Evolutionary conservation across 805 yeast genomes (phyloP).

Genomic region (Starmerella stigmatis): DNA sequence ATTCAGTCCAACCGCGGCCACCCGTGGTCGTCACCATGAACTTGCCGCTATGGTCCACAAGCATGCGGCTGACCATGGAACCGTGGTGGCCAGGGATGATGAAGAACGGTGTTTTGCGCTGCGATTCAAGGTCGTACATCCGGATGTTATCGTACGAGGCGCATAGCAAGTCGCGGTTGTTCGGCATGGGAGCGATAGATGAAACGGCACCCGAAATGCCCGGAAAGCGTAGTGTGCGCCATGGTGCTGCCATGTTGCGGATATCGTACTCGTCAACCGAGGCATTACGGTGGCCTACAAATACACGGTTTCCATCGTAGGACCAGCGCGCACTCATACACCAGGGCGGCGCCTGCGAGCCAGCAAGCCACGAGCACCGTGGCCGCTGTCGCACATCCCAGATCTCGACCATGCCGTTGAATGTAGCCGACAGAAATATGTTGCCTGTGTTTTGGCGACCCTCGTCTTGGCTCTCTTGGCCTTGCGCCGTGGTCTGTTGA

Average conservation of each 20-base stretch:
- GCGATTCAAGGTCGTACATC: slow-evolving; percentile 56
- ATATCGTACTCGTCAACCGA: slow-evolving; percentile 51
- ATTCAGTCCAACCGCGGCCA: slow-evolving; percentile 89
- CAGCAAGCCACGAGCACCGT: slow-evolving; percentile 43
- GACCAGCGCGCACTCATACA: slow-evolving; percentile 81
- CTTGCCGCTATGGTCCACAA: slow-evolving; percentile 77
- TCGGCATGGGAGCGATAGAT: slow-evolving; percentile 68
- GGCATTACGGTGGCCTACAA: slow-evolving; percentile 82
- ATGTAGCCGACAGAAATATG: slow-evolving; percentile 65
- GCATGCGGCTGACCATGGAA: slow-evolving; percentile 65
- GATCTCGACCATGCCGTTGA: slow-evolving; percentile 68
- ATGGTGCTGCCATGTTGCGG: slow-evolving; percentile 37
- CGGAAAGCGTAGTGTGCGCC: slow-evolving; percentile 62
- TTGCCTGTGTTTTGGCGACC: slow-evolving; percentile 11
- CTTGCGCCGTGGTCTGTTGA: background rate
- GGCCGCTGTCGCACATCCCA: slow-evolving; percentile 63
- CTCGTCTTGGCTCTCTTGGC: background rate
- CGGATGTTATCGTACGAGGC: slow-evolving; percentile 87
- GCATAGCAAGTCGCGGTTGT: slow-evolving; percentile 65
- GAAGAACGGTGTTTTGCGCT: slow-evolving; percentile 53
- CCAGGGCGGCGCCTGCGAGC: slow-evolving; percentile 82
- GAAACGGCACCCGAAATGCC: slow-evolving; percentile 84
- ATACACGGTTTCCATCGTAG: slow-evolving; percentile 63
- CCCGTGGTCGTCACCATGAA: slow-evolving; percentile 89
- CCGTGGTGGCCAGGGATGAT: slow-evolving; percentile 97